Percentiles rank a stretch among this genome's conserved stretches.
These are phyloP conservation scores for Colletotrichum sp. DNA, from an alignment of 2,329 filamentous ascomycete genomes.

Conservation along the genomic window DNA sequence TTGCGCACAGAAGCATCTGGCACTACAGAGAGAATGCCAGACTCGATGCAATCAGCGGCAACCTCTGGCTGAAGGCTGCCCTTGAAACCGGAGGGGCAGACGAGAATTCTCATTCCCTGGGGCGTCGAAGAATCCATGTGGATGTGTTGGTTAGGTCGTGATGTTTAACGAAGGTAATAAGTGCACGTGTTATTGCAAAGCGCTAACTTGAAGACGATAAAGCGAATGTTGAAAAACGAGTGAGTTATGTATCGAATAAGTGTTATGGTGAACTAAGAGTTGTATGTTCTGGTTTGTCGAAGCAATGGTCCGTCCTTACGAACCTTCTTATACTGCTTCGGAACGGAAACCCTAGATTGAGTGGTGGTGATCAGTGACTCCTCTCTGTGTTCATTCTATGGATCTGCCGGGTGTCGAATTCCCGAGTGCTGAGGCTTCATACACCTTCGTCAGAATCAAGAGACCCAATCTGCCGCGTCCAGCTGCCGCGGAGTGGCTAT, in stretches of 20 bases:
- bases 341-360: neutral
- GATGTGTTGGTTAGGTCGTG: neutral
- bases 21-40: constrained; percentile 48
- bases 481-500: constrained; percentile 10
- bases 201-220: neutral
- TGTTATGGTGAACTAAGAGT: neutral
- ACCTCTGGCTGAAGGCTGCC: constrained; percentile 53
- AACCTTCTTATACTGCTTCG: neutral
- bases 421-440: neutral
- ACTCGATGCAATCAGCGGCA: constrained; percentile 56
- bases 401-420: neutral
- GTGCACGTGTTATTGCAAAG: neutral
- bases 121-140: constrained; percentile 16
- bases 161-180: neutral
- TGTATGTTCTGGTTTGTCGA: neutral
- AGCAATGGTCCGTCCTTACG: neutral
- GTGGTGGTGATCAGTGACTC: neutral
- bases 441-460: neutral
- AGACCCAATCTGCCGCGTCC: neutral
- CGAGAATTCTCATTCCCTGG: constrained; percentile 41
- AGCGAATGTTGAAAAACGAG: constrained; percentile 2
- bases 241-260: neutral
- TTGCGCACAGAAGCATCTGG: constrained; percentile 48
- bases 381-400: neutral
- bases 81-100: constrained; percentile 60